Evolutionary conservation across 2,329 filamentous ascomycete genomes (phyloP), one percentile per base, ranked within the genome.

Genomic region (Aspergillus japonicus): DNA sequence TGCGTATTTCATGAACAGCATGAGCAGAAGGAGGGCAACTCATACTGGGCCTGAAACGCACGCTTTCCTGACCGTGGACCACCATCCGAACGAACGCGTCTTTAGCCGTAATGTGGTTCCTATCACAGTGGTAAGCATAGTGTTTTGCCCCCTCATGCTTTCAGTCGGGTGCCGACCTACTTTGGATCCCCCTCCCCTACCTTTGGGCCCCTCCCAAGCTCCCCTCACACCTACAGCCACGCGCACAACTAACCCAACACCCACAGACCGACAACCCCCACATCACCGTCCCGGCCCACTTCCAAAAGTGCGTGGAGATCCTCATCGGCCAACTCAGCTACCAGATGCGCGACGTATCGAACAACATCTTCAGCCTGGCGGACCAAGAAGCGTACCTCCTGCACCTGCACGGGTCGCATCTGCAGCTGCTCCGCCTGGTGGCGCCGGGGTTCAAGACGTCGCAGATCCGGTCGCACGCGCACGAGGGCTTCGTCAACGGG

Each of bases 341-440:
- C 11, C 56, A 71, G 49, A 47, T 69, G 16, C 56, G 61, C 26
- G 60, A 57, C 16, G 61, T 68, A 16, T 54, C 56, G 7, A 54
- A 62, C 3, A 62, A 59, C 5, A 66, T 60, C 16, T 67, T 66
- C 68, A 23, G 26, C 7, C 21, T 72, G 10, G 71, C 70, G 0
- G 68, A 70, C 58, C 71, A 73, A 62, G 71, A 73, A 42, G 62
- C 66, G 19, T 73, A 66, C 56, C 62, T 72, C 0, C 56, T 73
- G 16, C 66, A 66, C 8, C 54, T 71, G 1, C 70, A 73, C 60
- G 70, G 71, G 16, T 67, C 68, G 3, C 64, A 62, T 23, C 58
- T 73, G 2, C 69, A 73, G 44, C 47, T 73, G 23, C 56, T 73
- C n/a, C 69, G 70, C 6, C 68, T 62, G 1, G 64, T 66, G 16